A percentile compares a stretch with the other conserved stretches of the same genome.
Evolutionary conservation across 2,329 filamentous ascomycete species (phyloP).

Genomic region (Gaeumannomyces sp.): DNA sequence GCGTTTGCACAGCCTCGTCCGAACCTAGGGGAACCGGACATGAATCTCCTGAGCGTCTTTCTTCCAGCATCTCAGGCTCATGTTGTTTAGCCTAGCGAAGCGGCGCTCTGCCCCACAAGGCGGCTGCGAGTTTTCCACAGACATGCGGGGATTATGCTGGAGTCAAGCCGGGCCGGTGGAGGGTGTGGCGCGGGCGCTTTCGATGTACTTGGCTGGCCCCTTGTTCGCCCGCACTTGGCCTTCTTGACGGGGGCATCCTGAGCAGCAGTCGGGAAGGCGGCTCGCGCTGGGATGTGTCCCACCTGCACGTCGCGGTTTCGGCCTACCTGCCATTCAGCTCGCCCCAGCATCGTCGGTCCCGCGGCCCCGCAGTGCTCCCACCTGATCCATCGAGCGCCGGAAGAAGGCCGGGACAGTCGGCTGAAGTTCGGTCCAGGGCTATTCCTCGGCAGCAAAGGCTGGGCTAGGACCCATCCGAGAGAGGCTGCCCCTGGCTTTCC

Average conservation of each 20-base stretch:
- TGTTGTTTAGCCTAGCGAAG: background rate
- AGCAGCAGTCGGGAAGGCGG: no score
- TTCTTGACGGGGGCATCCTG: no score
- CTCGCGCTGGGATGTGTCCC: no score
- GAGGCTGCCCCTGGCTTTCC: background rate
- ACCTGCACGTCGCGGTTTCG: background rate
- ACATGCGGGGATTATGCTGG: no score
- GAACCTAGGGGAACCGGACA: background rate
- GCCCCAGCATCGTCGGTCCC: no score
- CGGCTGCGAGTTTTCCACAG: no score
- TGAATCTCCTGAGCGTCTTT: background rate
- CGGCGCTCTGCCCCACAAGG: background rate
- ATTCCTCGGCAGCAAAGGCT: background rate
- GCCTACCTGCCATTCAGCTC: background rate
- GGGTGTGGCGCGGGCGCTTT: no score
- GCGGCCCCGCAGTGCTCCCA: no score
- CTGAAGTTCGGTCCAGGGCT: background rate
- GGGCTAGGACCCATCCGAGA: background rate
- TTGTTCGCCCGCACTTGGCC: no score
- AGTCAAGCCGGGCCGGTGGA: no score
- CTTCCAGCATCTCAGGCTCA: background rate
- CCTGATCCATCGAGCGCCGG: no score
- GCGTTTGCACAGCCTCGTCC: background rate
- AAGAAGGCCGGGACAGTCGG: background rate
- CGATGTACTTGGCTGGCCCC: no score